phyloP scores from a whole-genome alignment of 2,329 filamentous ascomycete species.

The Neurospora sp. region DNA sequence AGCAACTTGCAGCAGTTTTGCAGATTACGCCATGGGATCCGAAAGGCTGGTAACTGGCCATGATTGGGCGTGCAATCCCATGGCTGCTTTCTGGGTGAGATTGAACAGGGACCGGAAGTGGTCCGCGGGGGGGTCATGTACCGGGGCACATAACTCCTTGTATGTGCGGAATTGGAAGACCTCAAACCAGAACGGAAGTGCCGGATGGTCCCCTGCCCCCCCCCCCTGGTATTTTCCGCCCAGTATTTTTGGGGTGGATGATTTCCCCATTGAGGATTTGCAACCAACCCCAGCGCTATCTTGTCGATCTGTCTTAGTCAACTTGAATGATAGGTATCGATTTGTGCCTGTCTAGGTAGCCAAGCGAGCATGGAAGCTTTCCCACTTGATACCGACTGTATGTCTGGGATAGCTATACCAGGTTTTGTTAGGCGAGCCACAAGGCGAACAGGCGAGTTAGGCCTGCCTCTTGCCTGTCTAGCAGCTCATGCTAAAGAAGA shows the following conservation, averaged over 20 bases:
- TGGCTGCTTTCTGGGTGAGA: background rate
- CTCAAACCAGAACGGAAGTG: background rate
- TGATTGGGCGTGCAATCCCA: background rate
- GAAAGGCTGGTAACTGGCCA: background rate
- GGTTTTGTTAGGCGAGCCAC: background rate
- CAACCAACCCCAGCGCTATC: background rate
- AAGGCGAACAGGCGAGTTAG: background rate
- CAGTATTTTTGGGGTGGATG: background rate
- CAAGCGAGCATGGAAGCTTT: background rate
- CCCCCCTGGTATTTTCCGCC: background rate
- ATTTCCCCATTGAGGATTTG: background rate
- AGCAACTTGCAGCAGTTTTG: background rate
- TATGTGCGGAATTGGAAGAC: background rate
- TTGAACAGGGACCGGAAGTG: background rate
- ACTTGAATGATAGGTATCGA: background rate
- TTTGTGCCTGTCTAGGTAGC: background rate
- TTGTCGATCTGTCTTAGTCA: background rate
- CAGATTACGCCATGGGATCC: background rate
- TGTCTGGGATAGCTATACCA: background rate
- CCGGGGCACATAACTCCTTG: background rate
- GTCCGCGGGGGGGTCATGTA: background rate
- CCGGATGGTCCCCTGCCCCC: background rate
- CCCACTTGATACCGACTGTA: background rate
- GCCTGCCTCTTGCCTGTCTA: background rate
- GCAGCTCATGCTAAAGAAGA: background rate